Percentiles rank a stretch among this genome's conserved stretches.
phyloP scores from a whole-genome alignment of 2,329 filamentous ascomycete genomes.

The Pseudonectria foliicola region DNA sequence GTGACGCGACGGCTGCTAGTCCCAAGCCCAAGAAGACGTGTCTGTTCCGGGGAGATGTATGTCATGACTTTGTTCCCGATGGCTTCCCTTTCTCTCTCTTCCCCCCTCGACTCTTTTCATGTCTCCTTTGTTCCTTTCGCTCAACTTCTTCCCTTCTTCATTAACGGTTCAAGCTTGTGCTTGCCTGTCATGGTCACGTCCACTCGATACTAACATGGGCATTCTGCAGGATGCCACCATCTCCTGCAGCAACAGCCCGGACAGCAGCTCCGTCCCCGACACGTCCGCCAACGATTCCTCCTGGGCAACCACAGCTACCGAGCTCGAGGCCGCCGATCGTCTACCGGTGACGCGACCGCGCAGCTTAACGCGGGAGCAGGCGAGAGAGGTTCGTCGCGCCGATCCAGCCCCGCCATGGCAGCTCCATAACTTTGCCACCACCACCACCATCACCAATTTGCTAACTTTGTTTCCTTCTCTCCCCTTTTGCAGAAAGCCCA shows the following conservation, averaged over 20 bases:
- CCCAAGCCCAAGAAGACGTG: conserved; percentile 28
- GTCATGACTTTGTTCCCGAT: conserved; percentile 1
- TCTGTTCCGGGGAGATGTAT: conserved; percentile 26
- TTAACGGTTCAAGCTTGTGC: too few species aligned
- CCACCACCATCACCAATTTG: neutral
- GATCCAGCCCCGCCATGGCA: conserved; percentile 4
- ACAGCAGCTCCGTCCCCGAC: conserved; percentile 45
- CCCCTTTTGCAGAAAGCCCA: conserved; percentile 47
- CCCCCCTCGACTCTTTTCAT: too few species aligned
- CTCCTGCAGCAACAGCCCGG: conserved; percentile 31
- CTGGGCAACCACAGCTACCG: conserved; percentile 42
- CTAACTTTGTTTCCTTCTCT: neutral
- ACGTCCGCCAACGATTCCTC: conserved; percentile 39
- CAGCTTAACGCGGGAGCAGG: conserved; percentile 44
- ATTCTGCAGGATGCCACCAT: conserved; percentile 15
- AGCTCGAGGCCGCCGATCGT: conserved; percentile 32
- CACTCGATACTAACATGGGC: neutral
- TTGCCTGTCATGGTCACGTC: too few species aligned
- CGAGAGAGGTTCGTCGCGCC: conserved; percentile 37
- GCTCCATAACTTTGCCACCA: too few species aligned
- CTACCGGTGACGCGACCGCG: conserved; percentile 9
- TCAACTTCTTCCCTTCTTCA: conserved; percentile 9
- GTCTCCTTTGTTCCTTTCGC: neutral
- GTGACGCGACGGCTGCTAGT: conserved; percentile 10
- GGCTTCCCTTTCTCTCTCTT: too few species aligned